These are phyloP conservation scores for Penicillium psychrosexuale DNA, from an alignment of 2,329 filamentous ascomycete genomes.

Conservation along the genomic window DNA sequence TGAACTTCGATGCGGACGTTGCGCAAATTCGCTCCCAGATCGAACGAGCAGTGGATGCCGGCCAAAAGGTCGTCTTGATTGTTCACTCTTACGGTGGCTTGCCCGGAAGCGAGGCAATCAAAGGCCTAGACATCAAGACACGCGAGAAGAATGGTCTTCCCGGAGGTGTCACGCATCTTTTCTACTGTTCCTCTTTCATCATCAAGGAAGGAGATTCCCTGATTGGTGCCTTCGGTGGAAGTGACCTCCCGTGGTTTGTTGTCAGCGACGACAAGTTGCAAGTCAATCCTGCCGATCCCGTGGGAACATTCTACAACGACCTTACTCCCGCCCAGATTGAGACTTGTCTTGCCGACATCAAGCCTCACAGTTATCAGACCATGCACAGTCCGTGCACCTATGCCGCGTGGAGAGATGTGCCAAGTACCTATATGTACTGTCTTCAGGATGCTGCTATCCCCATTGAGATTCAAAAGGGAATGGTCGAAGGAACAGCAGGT, in stretches of 20 bases:
- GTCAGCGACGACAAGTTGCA: conserved; percentile 1
- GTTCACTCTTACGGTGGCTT: conserved; percentile 9
- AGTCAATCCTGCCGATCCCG: not conserved
- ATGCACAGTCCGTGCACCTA: conserved; percentile 6
- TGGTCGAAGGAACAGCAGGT: not conserved
- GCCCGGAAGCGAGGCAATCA: conserved; percentile 4
- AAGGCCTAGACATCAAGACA: conserved; percentile 3
- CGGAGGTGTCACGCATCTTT: conserved; percentile 5
- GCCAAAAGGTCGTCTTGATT: conserved; percentile 1
- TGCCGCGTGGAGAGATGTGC: conserved; percentile 9
- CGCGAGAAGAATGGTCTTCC: not conserved
- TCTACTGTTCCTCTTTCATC: conserved; percentile 9
- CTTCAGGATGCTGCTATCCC: conserved; percentile 3
- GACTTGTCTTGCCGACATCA: not conserved
- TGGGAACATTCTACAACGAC: conserved; percentile 7
- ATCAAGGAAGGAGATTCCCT: conserved; percentile 6
- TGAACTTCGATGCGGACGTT: not conserved
- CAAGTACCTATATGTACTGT: conserved; percentile 8
- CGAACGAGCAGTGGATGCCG: not conserved
- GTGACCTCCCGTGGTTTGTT: conserved; percentile 5
- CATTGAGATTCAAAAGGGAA: not conserved
- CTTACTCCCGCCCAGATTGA: not conserved
- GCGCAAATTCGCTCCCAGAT: not conserved
- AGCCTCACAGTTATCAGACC: conserved; percentile 4
- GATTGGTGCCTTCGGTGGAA: conserved; percentile 6